Conservation (phyloP, 805 yeast genomes). For the Schizosaccharomyces osmophilus region DNA sequence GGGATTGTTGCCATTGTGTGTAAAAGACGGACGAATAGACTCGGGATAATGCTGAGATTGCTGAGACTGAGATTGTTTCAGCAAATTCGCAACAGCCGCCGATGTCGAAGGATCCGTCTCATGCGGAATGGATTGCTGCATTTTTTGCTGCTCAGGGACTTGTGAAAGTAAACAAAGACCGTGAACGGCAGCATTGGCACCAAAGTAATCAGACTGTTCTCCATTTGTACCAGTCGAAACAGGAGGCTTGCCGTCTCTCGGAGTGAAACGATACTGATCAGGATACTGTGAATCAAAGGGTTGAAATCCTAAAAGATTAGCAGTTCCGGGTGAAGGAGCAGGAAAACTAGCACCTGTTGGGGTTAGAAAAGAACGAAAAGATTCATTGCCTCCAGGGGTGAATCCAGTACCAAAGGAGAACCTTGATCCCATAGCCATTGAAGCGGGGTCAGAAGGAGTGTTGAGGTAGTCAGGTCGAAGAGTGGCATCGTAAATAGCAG, state of each 20-base stretch:
- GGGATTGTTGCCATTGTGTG: not conserved
- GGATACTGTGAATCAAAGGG: not conserved
- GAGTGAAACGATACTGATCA: not conserved
- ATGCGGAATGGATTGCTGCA: slow-evolving; percentile 7
- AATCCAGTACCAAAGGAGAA: slow-evolving; percentile 12
- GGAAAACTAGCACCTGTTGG: slow-evolving; percentile 8
- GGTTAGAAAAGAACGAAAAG: slow-evolving; percentile 4
- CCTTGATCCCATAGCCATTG: slow-evolving; percentile 2
- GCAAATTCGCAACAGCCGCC: slow-evolving; percentile 1
- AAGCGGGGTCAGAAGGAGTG: slow-evolving; percentile 11
- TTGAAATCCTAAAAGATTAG: slow-evolving; percentile 16
- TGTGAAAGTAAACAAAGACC: slow-evolving; percentile 14
- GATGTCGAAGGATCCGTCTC: slow-evolving; percentile 2
- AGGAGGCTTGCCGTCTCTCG: slow-evolving; percentile 6
- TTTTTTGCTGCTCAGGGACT: slow-evolving; percentile 8
- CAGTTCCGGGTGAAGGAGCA: slow-evolving; percentile 17
- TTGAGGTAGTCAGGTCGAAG: slow-evolving; percentile 8
- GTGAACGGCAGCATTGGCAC: slow-evolving; percentile 7
- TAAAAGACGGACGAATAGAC: not conserved
- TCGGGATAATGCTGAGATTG: slow-evolving; percentile 3
- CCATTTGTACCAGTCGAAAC: not conserved
- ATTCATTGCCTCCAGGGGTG: slow-evolving; percentile 16
- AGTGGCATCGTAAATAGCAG: slow-evolving; percentile 11
- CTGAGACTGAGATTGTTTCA: slow-evolving; percentile 5
- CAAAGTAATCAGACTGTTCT: slow-evolving; percentile 2